These are phyloP conservation scores for Geotrichum cucujoidarum DNA, from an alignment of 1,139 yeast species.

Conservation along the genomic window DNA sequence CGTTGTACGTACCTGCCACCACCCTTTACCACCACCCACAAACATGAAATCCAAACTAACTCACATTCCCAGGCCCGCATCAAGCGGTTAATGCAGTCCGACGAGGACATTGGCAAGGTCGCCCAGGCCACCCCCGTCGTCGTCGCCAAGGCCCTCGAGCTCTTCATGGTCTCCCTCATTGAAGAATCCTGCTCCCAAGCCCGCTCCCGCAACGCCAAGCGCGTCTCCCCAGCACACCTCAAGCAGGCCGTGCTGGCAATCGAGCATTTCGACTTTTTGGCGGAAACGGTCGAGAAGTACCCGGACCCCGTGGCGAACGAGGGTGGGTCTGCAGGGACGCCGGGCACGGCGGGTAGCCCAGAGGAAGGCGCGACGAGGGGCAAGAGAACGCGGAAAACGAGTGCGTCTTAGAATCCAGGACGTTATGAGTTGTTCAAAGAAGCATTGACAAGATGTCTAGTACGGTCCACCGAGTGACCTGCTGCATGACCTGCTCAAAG, in stretches of 20 bases:
- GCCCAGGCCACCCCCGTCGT: constrained; percentile 98
- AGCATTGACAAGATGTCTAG: no score
- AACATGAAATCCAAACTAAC: no score
- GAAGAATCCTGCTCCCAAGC: constrained; percentile 82
- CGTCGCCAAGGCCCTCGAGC: constrained; percentile 90
- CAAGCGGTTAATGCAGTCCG: constrained; percentile 94
- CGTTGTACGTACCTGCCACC: constrained; percentile 41
- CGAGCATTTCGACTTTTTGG: constrained; percentile 88
- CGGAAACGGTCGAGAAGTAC: constrained; percentile 65
- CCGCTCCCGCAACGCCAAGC: constrained; percentile 64
- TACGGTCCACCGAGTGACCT: no score
- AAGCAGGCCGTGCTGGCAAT: constrained; percentile 78
- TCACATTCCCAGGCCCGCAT: constrained; percentile 57
- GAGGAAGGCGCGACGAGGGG: background rate
- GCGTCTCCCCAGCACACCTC: constrained; percentile 79
- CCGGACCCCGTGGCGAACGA: constrained; percentile 35
- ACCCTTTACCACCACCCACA: background rate
- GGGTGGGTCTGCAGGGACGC: background rate
- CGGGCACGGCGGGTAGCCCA: background rate
- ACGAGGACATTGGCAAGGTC: constrained; percentile 96
- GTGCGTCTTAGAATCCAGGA: background rate
- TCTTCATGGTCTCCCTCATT: constrained; percentile 84
- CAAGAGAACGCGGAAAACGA: background rate
- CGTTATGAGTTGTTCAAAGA: no score
- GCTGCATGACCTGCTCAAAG: no score